Conservation (phyloP, 1,284 basidiomycete species). For the Pseudozyma tsukubaensis region DNA sequence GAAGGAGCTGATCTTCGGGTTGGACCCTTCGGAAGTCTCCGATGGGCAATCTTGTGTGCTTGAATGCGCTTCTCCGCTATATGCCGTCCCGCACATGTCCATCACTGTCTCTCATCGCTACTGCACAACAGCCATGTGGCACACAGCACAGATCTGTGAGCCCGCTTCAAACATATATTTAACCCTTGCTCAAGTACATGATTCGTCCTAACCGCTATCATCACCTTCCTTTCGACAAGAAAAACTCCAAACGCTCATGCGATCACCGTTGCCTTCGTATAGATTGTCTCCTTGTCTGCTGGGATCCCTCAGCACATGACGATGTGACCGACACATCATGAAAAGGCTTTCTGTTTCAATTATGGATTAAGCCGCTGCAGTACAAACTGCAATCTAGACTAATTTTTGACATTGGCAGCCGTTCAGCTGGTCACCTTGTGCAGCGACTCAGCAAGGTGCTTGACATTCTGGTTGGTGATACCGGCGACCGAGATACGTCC, state of each 20-base stretch:
- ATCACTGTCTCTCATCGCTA: not conserved
- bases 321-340: not conserved
- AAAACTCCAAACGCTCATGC: no score
- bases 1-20: not conserved
- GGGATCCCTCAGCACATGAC: no score
- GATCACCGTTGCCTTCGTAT: no score
- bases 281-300: no score
- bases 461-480: constrained; percentile 66
- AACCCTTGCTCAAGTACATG: no score
- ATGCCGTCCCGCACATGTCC: not conserved
- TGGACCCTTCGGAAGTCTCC: constrained; percentile 8
- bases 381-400: constrained; percentile 17
- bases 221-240: no score
- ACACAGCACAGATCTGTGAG: no score
- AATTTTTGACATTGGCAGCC: not conserved
- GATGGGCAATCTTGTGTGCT: not conserved
- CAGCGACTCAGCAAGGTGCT: constrained; percentile 66
- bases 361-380: not conserved
- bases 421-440: constrained; percentile 60
- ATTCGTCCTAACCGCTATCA: no score
- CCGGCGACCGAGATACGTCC: constrained; percentile 69
- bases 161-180: no score
- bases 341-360: not conserved
- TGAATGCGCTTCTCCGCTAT: not conserved
- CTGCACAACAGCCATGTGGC: no score